Base-by-base conservation (phyloP, 306 rosid genomes). In the Begonia fuchsioides region DNA sequence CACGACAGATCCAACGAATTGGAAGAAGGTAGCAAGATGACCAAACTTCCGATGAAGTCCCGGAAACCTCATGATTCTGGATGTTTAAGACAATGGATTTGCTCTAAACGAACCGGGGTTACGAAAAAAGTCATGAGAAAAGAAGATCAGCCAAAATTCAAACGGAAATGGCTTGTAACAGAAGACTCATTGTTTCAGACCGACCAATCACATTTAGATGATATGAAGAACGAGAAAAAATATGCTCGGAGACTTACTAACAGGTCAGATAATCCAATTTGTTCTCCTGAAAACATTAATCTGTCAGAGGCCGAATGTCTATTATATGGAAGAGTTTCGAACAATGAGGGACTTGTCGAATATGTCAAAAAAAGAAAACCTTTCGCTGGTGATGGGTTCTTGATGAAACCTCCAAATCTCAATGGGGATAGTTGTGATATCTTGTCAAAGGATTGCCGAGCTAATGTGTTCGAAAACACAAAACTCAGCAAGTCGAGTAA, bases 41-140 rank as follows among this genome's bases (percentile, higher is more conserved):
- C 43, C 18, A 69, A 56, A 45, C 56, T 48, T 39, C 49, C 51
- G 59, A 56, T 64, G 65, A 66, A 73, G 66, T 76, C 50, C 45
- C 54, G 39, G 41, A 63, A 57, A 63, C 47, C 63, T 20, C 40
- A 44, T 49, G 67, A 53, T 60, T 59, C 79, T 8, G 73, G 73
- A 53, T 51, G 53, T 53, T 53, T 77, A 43, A 55, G 67, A 51
- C 64, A 44, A 4, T 77, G 83, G 83, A 79, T 50, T 2, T 63
- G 74, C 66, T 77, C 76, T 45, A 77, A 77, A 60, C 49, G 83
- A 65, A 72, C 72, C 14, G 65, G 67, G 11, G 56, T 65, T 44
- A 68, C 59, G 13, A 68, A 73, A 58, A 73, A 72, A 63, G 49
- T 74, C 51, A 58, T 14, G 26, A 57, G 49, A 38, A 72, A 60